Base-by-base conservation (phyloP, 2,329 filamentous ascomycete genomes). In the Neoascochyta sp. region DNA sequence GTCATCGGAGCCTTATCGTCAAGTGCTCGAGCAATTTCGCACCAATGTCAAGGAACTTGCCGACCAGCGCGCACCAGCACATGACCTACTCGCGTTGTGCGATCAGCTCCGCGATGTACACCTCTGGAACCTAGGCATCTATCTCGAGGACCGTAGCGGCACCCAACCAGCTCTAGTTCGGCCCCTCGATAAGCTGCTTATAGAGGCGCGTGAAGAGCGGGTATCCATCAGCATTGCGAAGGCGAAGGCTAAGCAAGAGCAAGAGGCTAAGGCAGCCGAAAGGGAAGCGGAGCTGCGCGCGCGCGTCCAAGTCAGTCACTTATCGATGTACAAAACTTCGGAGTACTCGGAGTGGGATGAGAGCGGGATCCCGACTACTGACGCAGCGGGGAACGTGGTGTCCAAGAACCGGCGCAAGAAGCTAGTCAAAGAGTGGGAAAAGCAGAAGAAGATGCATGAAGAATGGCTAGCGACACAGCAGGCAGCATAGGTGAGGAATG, bases 351-450 rank as follows among this genome's bases (percentile, higher is more conserved):
- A 75, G 11, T 95, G 86, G 86, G 87, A 95, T 55, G 80, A 74
- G 5, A 81, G 90, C 34, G 89, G 89, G 0, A 41, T 95, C 41
- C 89, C 90, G 2, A 83, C 76, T 0, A 85, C 80, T 64, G 78
- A 88, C 58, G 80, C 78, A 40, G 80, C 85, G 17, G 88, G 87
- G 0, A 80, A 78, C 38, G 86, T 93, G 47, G 72, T 95, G 21
- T 76, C 86, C 4, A 95, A 95, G 71, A 83, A 75, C 37, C 76
- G 80, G 54, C 54, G 67, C 28, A 95, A 95, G 74, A 89, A 86
- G 69, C 63, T 95, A 48, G 81, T 73, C 66, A 95, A 95, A 71
- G 81, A 87, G 33, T 94, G 86, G 86, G 84, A 93, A 50, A 80
- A 74, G 58, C 90, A 95, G 69, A 92, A 88, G 73, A 93, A 90